A percentile compares a stretch with the other conserved stretches of the same genome.
phyloP scores from a whole-genome alignment of 108 stramenopile species.

The Schizochytrium sp. region DNA sequence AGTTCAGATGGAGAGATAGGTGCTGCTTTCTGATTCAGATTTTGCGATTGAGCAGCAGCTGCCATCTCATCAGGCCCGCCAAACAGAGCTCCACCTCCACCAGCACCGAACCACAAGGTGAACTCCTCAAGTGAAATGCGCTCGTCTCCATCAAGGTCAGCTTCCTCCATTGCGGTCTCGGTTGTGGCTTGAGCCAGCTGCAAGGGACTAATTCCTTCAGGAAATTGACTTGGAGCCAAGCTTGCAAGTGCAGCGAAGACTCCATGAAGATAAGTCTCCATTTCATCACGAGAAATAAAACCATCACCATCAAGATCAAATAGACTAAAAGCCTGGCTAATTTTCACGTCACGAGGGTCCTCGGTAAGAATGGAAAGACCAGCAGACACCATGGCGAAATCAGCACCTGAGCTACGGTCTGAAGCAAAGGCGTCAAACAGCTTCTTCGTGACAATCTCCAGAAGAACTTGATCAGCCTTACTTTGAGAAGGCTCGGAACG shows the following conservation, averaged over 20 bases:
- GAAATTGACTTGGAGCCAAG: no score
- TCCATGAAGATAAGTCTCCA: neutral
- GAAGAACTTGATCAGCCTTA: neutral
- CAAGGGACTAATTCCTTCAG: neutral
- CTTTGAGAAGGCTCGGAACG: neutral
- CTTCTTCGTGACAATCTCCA: neutral
- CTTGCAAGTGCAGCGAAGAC: neutral
- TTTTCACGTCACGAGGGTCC: neutral
- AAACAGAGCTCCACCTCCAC: neutral
- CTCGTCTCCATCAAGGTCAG: constrained; percentile 54
- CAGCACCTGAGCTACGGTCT: neutral
- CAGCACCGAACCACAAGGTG: constrained; percentile 29
- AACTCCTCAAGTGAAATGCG: constrained; percentile 57
- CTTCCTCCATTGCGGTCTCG: constrained; percentile 8
- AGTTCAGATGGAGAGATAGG: neutral
- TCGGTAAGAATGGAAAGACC: constrained; percentile 51
- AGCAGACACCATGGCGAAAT: neutral
- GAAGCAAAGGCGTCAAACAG: neutral
- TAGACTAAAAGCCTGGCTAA: neutral
- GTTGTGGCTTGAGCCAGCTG: constrained; percentile 39
- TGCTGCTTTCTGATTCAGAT: neutral
- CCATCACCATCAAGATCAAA: constrained; percentile 58
- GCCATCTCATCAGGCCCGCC: constrained; percentile 1
- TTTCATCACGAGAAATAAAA: constrained; percentile 58
- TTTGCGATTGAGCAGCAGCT: neutral